Conservation (phyloP, 345 rosid species). For the Moricandia arvensis region DNA sequence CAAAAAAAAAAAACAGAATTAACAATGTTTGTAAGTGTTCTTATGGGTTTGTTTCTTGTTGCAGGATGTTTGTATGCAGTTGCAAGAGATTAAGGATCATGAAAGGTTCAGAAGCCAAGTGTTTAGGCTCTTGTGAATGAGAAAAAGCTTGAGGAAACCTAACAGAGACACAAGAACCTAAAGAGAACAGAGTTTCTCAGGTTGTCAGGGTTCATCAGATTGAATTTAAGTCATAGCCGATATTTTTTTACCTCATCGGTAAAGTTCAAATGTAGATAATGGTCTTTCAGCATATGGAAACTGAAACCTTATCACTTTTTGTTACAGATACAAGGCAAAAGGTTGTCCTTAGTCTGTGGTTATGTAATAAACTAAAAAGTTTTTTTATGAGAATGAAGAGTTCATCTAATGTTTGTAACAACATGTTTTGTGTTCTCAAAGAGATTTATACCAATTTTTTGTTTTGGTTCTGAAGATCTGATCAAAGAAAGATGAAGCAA, state of each 20-base stretch:
- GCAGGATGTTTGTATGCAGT: constrained; percentile 49
- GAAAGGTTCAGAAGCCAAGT: constrained; percentile 61
- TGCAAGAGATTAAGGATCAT: constrained; percentile 61
- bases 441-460: not conserved
- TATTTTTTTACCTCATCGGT: constrained; percentile 22
- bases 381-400: not conserved
- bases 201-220: not conserved
- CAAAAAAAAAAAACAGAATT: too few species aligned
- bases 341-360: constrained; percentile 17
- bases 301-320: not conserved
- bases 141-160: not conserved
- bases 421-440: not conserved
- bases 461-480: not conserved
- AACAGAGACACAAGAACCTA: not conserved
- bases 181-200: not conserved
- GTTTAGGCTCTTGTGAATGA: constrained; percentile 44
- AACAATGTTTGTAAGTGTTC: not conserved
- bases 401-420: not conserved
- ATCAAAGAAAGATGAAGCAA: constrained; percentile 8
- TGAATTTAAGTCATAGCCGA: not conserved
- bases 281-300: constrained; percentile 17
- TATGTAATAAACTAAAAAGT: too few species aligned
- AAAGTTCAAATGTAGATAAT: not conserved
- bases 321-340: constrained; percentile 21
- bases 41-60: constrained; percentile 16